Evolutionary conservation across 208 protist genomes (phyloP).

Genomic region (Crithidia acanthocephali): DNA sequence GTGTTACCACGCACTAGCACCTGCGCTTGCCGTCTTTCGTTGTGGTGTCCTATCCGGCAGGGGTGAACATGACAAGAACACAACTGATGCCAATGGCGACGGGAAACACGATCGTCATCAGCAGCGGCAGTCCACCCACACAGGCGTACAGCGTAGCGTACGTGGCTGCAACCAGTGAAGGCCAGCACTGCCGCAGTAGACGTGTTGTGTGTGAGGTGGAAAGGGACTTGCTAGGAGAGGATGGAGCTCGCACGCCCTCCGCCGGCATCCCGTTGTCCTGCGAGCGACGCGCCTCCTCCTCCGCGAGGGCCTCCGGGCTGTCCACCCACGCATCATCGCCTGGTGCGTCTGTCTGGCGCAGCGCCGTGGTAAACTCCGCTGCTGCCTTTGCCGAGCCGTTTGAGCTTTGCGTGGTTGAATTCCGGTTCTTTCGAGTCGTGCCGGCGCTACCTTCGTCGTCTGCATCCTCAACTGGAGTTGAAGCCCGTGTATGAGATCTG

Average conservation of each 20-base stretch:
- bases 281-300: constrained; percentile 36
- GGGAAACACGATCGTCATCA: constrained; percentile 66
- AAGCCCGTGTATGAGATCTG: too few species aligned
- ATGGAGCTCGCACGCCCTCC: too few species aligned
- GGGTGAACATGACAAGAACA: constrained; percentile 22
- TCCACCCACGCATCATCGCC: constrained; percentile 71
- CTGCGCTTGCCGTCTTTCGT: too few species aligned
- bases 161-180: constrained; percentile 29
- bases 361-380: not conserved
- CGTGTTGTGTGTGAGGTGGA: constrained; percentile 15
- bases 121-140: constrained; percentile 58
- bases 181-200: constrained; percentile 50
- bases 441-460: not conserved
- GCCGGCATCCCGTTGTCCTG: not conserved
- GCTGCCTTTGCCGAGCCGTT: not conserved
- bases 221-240: too few species aligned
- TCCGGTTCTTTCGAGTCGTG: not conserved
- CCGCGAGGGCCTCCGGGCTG: constrained; percentile 56
- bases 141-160: constrained; percentile 65
- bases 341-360: constrained; percentile 16
- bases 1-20: not conserved
- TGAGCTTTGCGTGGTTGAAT: not conserved
- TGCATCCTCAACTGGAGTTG: not conserved
- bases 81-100: constrained; percentile 24
- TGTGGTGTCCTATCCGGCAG: too few species aligned